Percentiles rank a stretch among this genome's conserved stretches.
Conservation (phyloP, 805 yeast species). For the Hanseniaspora osmophila region DNA sequence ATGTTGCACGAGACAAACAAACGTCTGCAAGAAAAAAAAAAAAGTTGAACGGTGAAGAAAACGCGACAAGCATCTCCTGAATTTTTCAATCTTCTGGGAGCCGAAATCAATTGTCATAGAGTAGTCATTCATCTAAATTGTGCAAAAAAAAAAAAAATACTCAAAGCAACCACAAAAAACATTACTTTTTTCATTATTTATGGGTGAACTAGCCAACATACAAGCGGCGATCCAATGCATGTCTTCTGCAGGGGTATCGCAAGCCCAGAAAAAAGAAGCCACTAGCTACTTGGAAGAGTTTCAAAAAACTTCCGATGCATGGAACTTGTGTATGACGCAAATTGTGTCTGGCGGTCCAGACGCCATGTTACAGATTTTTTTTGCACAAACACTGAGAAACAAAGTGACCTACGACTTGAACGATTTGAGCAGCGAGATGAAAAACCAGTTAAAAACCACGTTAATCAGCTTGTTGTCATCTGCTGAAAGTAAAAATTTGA, state of each 20-base stretch:
- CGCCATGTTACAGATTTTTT: constrained; percentile 51
- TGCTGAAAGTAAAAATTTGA: constrained; percentile 22
- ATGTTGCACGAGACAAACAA: too few species aligned
- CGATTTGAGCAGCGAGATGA: constrained; percentile 32
- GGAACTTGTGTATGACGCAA: constrained; percentile 54
- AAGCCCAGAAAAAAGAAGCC: constrained; percentile 21
- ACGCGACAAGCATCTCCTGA: too few species aligned
- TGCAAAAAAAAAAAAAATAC: too few species aligned
- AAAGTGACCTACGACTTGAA: constrained; percentile 66
- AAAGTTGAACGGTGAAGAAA: too few species aligned
- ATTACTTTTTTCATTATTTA: not conserved
- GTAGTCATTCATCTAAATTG: too few species aligned
- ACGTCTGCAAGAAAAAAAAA: too few species aligned
- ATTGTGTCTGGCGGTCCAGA: constrained; percentile 20
- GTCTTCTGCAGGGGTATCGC: constrained; percentile 14
- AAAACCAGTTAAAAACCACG: constrained; percentile 51
- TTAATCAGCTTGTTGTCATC: constrained; percentile 46
- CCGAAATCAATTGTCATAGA: too few species aligned
- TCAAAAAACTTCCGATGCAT: constrained; percentile 72
- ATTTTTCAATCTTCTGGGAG: too few species aligned
- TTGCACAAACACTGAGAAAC: constrained; percentile 81
- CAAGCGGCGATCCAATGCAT: constrained; percentile 18
- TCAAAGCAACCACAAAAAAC: not conserved
- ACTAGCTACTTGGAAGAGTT: constrained; percentile 55
- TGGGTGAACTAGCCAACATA: constrained; percentile 10